phyloP scores from a whole-genome alignment of 2,329 filamentous ascomycete species.

The Torrubiella hemipterigena region DNA sequence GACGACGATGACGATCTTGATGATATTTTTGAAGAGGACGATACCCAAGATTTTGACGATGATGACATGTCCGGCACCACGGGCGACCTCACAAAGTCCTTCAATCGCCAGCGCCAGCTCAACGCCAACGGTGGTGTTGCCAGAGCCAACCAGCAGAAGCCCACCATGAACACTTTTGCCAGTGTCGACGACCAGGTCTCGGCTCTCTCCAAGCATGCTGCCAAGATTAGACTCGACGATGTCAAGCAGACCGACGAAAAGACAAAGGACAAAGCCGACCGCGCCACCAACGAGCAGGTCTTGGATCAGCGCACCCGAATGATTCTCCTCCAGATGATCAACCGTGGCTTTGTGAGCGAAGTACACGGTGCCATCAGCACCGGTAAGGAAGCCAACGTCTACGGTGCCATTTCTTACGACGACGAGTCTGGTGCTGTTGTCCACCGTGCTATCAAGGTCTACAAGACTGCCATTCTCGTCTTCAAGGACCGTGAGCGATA shows the following conservation, averaged over 20 bases:
- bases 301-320: constrained; percentile 88
- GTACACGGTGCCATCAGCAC: constrained; percentile 93
- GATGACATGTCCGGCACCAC: constrained; percentile 42
- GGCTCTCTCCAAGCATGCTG: constrained; percentile 72
- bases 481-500: constrained; percentile 98
- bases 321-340: constrained; percentile 94
- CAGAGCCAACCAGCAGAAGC: constrained; percentile 67
- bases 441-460: constrained; percentile 91
- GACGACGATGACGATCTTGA: constrained; percentile 24
- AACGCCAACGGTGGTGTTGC: constrained; percentile 40
- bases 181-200: constrained; percentile 81
- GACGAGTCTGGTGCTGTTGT: constrained; percentile 39
- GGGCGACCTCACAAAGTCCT: constrained; percentile 70
- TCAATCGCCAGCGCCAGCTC: constrained; percentile 70
- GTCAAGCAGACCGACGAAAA: constrained; percentile 39
- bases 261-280: constrained; percentile 79
- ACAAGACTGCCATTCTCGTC: constrained; percentile 94
- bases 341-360: constrained; percentile 76
- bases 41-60: constrained; percentile 51
- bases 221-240: constrained; percentile 69
- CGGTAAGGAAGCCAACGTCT: constrained; percentile 97
- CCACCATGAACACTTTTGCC: constrained; percentile 65
- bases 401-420: constrained; percentile 65
- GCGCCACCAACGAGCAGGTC: constrained; percentile 89
- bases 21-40: constrained; percentile 41